Base-by-base conservation (phyloP, 805 yeast genomes). In the Barnettozyma vustinii region DNA sequence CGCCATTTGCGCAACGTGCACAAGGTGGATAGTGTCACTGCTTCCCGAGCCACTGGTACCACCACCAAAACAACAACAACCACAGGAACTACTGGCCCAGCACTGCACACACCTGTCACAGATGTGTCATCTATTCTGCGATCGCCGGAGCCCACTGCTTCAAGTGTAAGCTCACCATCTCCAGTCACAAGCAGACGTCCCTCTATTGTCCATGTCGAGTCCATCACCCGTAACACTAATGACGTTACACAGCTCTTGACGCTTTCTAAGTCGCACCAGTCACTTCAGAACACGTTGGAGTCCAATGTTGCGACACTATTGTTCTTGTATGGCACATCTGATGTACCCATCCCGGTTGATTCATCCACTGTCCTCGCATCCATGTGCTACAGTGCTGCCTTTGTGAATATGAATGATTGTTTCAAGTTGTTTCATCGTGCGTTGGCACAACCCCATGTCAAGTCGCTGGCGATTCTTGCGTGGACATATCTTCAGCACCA, bases 1-100 rank as follows among this genome's bases (percentile, higher is more conserved):
- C 44, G 56, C 23, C 56, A 52, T 15, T 27, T 52, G 27, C 44
- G 52, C 32, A 52, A 51, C 12, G 56, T 52, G 4, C 56, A 52
- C 27, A 52, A 52, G 37, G 41, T 48, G 12, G 47, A 45, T 12
- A 12, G 40, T 25, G 23, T 12, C 18, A 35, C 46, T 7, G 39
- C 37, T 23, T 18, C 39, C 6, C 27, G 42, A 7, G 42, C 42
- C 42, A 23, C 42, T 13, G 42, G 42, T 18, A 23, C 15, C n/a
- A 16, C 43, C 10, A 16, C 3, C 15, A 18, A 35, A 9, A 26
- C 18, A 5, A 16, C 42, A 5, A 15, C 27, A 30, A 10, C 18
- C 42, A 39, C 2, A 16, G 30, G 10, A 3, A 13, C 18, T 15
- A 13, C 23, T 18, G 23, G 23, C 15, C 15, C 4, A 7, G 15